Conservation (phyloP, 306 rosid species). For the Quercus variabilis region DNA sequence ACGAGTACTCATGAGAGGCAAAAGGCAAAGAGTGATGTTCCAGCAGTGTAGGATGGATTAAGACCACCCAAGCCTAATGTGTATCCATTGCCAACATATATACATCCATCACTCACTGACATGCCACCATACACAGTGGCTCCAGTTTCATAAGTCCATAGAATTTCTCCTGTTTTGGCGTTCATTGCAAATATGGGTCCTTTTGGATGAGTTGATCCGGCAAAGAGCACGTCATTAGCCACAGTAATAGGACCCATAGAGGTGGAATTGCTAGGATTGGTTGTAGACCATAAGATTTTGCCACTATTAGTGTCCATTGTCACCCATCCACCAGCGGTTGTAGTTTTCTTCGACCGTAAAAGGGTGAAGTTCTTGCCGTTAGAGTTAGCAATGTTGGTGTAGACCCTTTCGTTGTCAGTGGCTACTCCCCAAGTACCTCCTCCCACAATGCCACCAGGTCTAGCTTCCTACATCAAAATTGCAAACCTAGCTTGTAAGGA, state of each 20-base stretch:
- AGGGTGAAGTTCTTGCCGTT: slow-evolving; percentile 40
- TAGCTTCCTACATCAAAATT: slow-evolving; percentile 27
- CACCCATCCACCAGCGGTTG: slow-evolving; percentile 56
- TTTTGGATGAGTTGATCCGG: slow-evolving; percentile 26
- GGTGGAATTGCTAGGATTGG: slow-evolving; percentile 20
- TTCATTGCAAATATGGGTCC: slow-evolving; percentile 43
- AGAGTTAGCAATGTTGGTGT: slow-evolving; percentile 54
- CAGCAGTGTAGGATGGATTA: slow-evolving; percentile 20
- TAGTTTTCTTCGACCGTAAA: slow-evolving; percentile 28
- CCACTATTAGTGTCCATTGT: slow-evolving; percentile 46
- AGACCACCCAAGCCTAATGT: slow-evolving; percentile 17
- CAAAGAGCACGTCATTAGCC: slow-evolving; percentile 54
- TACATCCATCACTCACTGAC: slow-evolving; percentile 48
- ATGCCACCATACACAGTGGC: slow-evolving; percentile 50
- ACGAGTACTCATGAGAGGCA: slow-evolving; percentile 4
- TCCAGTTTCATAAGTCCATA: slow-evolving; percentile 43
- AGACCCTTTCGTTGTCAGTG: slow-evolving; percentile 46
- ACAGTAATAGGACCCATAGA: slow-evolving; percentile 36
- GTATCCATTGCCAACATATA: slow-evolving; percentile 52
- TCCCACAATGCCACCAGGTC: slow-evolving; percentile 44
- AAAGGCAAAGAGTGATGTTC: slow-evolving; percentile 55
- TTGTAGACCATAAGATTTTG: slow-evolving; percentile 42
- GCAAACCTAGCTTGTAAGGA: too few relatives aligned
- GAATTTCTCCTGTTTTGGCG: slow-evolving; percentile 31
- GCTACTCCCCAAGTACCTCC: slow-evolving; percentile 66